Percentiles rank a stretch among this genome's conserved stretches.
Conservation (phyloP, 2,329 filamentous ascomycete genomes). For the Aspergillus sp. region DNA sequence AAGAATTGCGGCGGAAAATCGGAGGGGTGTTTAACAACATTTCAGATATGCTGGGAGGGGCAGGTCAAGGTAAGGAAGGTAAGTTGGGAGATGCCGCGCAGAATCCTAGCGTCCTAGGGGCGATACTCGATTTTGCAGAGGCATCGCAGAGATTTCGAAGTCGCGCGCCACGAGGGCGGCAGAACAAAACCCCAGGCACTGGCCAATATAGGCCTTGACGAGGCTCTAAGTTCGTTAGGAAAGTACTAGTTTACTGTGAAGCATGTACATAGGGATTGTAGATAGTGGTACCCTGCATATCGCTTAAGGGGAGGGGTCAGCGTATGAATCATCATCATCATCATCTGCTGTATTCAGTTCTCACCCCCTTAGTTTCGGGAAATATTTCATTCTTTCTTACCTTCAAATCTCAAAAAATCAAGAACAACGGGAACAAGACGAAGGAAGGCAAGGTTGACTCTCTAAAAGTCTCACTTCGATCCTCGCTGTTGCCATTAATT, state of each 20-base stretch:
- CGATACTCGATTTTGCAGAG: slow-evolving; percentile 20
- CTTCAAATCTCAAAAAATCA: too few relatives aligned
- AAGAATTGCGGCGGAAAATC: slow-evolving; percentile 10
- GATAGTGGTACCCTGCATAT: slow-evolving; percentile 22
- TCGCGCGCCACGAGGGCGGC: slow-evolving; percentile 15
- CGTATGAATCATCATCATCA: slow-evolving; percentile 12
- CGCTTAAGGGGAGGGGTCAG: slow-evolving; percentile 22
- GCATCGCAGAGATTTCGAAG: slow-evolving; percentile 22
- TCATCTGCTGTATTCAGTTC: too few relatives aligned
- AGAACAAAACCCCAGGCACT: slow-evolving; percentile 15
- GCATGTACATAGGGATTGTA: slow-evolving; percentile 17
- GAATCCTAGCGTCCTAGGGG: slow-evolving; percentile 7
- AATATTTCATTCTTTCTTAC: too few relatives aligned
- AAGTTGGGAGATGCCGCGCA: slow-evolving; percentile 9
- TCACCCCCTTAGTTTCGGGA: too few relatives aligned
- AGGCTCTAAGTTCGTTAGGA: slow-evolving; percentile 24
- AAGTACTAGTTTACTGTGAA: slow-evolving; percentile 21
- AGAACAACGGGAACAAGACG: too few relatives aligned
- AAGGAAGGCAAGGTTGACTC: too few relatives aligned
- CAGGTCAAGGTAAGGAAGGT: slow-evolving; percentile 14
- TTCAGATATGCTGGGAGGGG: slow-evolving; percentile 23
- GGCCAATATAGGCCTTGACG: slow-evolving; percentile 20
- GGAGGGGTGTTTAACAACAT: slow-evolving; percentile 21
- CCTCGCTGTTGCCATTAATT: too few relatives aligned
- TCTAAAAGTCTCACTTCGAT: too few relatives aligned